Percentiles rank a stretch among this genome's conserved stretches.
Conservation (phyloP, 148 eudicot genomes). For the Polygonum maritimum region DNA sequence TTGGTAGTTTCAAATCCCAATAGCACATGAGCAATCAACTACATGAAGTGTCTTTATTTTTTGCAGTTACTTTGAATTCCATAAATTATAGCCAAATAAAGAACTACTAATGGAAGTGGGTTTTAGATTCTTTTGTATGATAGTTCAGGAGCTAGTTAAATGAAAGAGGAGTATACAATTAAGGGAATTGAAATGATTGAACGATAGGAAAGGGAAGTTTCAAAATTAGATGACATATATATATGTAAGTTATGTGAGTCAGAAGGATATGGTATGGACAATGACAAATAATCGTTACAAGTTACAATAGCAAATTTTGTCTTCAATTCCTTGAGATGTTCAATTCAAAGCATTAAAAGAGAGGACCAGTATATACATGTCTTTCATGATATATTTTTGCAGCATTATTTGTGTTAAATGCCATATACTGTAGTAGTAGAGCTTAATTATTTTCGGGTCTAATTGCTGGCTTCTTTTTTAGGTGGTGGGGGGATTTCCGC, state of each 20-base stretch:
- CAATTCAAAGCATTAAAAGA: not conserved
- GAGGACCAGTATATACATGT: not conserved
- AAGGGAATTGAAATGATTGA: not conserved
- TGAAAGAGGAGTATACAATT: not conserved
- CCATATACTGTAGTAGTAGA: not conserved
- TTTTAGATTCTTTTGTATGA: no score
- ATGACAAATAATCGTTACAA: no score
- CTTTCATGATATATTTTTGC: not conserved
- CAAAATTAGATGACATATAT: not conserved
- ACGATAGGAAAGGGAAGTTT: not conserved
- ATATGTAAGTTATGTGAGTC: no score
- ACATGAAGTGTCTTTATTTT: no score
- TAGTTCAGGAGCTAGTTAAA: no score
- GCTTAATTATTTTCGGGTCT: not conserved
- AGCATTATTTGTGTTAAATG: not conserved
- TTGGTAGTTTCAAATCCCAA: no score
- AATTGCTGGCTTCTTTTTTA: not conserved
- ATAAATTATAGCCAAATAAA: no score
- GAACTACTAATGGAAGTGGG: no score
- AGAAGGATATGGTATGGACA: not conserved
- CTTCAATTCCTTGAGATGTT: not conserved
- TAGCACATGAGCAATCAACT: no score
- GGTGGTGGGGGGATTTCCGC: not conserved
- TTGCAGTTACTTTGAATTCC: no score
- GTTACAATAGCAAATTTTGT: not conserved